Base-by-base conservation (phyloP, 352 stramenopile genomes). In the Phytopythium aichiense region DNA sequence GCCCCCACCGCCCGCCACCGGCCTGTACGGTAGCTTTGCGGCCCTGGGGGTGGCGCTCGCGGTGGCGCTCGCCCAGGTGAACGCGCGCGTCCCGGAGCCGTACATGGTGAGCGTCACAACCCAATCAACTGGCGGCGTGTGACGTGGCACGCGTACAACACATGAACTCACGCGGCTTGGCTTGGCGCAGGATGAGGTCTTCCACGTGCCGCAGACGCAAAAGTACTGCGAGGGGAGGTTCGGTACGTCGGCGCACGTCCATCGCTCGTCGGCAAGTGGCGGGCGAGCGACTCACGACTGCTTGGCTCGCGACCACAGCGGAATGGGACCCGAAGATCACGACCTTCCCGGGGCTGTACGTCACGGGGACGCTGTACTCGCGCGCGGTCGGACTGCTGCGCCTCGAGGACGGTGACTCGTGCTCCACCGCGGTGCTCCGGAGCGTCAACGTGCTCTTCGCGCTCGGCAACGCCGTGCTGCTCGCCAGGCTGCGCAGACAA, bases 321-420 rank as follows among this genome's bases (percentile, higher is more conserved):
- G 74, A 87, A 46, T 97, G 91, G 91, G 86, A 98, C 48, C 72
- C 87, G 12, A 97, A 98, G 73, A 97, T 98, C 72, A 97, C 91
- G 40, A 98, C 91, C 35, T 96, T 96, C 45, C 91, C 91, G 7
- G 90, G 91, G 1, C 63, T 98, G 13, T 98, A 98, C 62, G 18
- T 95, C 4, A 58, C 79, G 12, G 79, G 74, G 22, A 80, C 72
- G 31, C 60, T 79, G 50, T 78, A 88, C 31, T 63, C 77, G 3
- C 71, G 77, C 28, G 43, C 30, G 0, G 51, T 63, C 15, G 61
- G 65, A 4, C 25, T 50, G 23, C 37, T 60, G 54, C 38, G 28
- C n/a, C 25, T 60, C 12, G 25, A 23, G 4, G 58, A 49, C 4
- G 37, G 63, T 4, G 13, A 50, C 4, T 88, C 80, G 50, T 96